A percentile compares a stretch with the other conserved stretches of the same genome.
Evolutionary conservation across 768 basidiomycete species (phyloP).

Genomic region (Suillus spraguei): DNA sequence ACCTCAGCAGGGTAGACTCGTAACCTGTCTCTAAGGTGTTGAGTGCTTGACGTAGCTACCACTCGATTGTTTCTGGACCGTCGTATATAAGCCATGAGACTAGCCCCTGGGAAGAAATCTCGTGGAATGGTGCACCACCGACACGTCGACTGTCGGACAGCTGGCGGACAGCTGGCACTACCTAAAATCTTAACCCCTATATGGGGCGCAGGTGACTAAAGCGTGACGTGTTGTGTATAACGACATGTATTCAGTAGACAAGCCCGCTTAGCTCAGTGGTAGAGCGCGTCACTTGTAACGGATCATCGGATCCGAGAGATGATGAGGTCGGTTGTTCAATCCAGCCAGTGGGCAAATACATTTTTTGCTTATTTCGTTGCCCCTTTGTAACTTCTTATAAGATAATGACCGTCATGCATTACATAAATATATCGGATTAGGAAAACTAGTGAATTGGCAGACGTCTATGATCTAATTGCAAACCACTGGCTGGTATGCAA

Average conservation of each 20-base stretch:
- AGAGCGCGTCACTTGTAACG: slow-evolving; percentile 45
- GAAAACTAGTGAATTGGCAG: background rate
- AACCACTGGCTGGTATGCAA: background rate
- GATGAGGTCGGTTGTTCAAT: slow-evolving; percentile 50
- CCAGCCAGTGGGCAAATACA: slow-evolving; percentile 41
- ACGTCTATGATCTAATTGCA: background rate
- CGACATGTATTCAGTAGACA: background rate
- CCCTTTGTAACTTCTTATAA: no score
- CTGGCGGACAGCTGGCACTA: background rate
- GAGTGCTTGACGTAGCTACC: no score
- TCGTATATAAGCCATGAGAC: no score
- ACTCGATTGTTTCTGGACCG: no score
- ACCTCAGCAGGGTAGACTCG: no score
- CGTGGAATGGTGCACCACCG: background rate
- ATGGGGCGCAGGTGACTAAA: background rate
- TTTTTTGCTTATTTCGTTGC: background rate
- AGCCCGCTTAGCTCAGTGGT: slow-evolving; percentile 47
- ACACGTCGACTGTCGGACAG: no score
- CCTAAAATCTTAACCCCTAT: background rate
- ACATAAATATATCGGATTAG: background rate
- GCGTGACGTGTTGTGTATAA: background rate
- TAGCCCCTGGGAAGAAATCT: background rate
- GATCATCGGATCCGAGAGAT: slow-evolving; percentile 19
- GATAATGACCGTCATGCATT: background rate
- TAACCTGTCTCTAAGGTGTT: no score